A percentile compares a stretch with the other conserved stretches of the same genome.
Conservation (phyloP, 2,329 filamentous ascomycete species). For the Myriosclerotinia scirpicola region DNA sequence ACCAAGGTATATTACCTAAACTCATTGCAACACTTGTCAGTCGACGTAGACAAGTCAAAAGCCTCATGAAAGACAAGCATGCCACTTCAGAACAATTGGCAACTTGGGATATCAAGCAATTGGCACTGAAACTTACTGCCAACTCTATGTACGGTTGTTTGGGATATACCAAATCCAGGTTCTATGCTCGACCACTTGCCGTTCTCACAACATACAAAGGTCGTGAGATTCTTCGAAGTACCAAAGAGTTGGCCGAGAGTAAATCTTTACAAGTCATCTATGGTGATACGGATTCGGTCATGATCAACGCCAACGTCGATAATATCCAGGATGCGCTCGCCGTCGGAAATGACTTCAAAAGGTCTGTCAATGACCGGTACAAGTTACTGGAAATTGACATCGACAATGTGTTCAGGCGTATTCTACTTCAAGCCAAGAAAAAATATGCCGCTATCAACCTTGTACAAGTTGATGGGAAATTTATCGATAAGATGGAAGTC, state of each 20-base stretch:
- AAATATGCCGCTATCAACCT: conserved; percentile 98
- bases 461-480: conserved; percentile 84
- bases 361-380: conserved; percentile 90
- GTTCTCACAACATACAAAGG: conserved; percentile 97
- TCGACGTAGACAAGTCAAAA: conserved; percentile 88
- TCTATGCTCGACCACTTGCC: conserved; percentile 92
- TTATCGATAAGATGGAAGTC: conserved; percentile 91
- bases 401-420: conserved; percentile 92
- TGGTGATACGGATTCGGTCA: conserved; percentile 98
- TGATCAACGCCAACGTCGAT: conserved; percentile 99
- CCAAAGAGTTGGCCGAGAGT: conserved; percentile 91
- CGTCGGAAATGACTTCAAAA: conserved; percentile 93
- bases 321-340: conserved; percentile 87
- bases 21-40: conserved; percentile 91
- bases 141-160: conserved; percentile 99
- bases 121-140: conserved; percentile 93
- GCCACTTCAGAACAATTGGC: conserved; percentile 84
- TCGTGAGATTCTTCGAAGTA: conserved; percentile 93
- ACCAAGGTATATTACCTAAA: conserved; percentile 81
- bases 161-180: conserved; percentile 94
- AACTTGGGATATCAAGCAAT: conserved; percentile 97
- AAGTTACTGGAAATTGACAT: conserved; percentile 94
- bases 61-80: conserved; percentile 90
- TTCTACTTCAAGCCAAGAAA: conserved; percentile 96
- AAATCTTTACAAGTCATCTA: conserved; percentile 94